Evolutionary conservation across 129 eudicot genomes (phyloP).

Genomic region (Lactuca sativa): DNA sequence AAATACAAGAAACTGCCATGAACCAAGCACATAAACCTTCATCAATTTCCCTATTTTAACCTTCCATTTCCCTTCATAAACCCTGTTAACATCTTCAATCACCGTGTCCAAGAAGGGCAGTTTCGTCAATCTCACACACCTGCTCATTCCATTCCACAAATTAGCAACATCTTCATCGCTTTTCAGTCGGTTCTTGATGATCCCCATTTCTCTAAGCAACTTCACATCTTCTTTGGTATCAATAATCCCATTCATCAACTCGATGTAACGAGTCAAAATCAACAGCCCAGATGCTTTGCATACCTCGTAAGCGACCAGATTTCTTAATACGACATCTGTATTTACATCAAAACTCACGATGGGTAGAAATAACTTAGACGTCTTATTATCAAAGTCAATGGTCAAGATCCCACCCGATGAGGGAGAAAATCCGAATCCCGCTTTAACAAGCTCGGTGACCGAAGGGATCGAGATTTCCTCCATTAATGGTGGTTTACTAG

Average conservation of each 20-base stretch:
- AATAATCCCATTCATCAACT: conserved; percentile 70
- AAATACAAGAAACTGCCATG: conserved; percentile 52
- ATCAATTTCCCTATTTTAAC: conserved; percentile 39
- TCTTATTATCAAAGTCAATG: conserved; percentile 40
- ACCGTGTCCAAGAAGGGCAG: conserved; percentile 50
- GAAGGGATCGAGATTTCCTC: conserved; percentile 76
- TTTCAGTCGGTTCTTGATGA: conserved; percentile 52
- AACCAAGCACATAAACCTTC: conserved; percentile 40
- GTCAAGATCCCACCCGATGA: conserved; percentile 42
- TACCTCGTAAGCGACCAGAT: conserved; percentile 66
- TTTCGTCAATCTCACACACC: conserved; percentile 50
- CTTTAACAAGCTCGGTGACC: conserved; percentile 44
- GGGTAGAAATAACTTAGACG: conserved; percentile 41
- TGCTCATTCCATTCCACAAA: conserved; percentile 74
- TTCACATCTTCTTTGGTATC: conserved; percentile 58
- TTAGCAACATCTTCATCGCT: conserved; percentile 63
- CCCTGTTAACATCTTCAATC: conserved; percentile 57
- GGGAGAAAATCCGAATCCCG: conserved; percentile 50
- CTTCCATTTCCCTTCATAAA: conserved; percentile 50
- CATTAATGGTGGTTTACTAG: conserved; percentile 36
- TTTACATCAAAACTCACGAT: conserved; percentile 45
- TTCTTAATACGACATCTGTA: conserved; percentile 44
- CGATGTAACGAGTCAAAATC: conserved; percentile 56
- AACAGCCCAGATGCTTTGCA: conserved; percentile 52
- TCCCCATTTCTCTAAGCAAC: conserved; percentile 54